phyloP scores from a whole-genome alignment of 2,329 filamentous ascomycete genomes.

The Cytospora leucostoma region DNA sequence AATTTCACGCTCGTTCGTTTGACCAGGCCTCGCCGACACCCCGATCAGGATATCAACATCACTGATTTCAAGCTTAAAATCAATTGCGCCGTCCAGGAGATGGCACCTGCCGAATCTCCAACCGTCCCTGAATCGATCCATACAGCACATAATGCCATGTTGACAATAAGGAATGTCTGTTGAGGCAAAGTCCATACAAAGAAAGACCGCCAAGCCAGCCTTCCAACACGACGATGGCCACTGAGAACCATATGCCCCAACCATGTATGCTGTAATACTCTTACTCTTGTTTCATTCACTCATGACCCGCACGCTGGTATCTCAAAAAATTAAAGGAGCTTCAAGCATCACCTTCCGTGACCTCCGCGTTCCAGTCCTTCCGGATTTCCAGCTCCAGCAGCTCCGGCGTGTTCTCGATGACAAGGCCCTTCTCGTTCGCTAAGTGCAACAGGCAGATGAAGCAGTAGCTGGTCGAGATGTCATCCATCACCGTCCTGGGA shows the following conservation, averaged over 20 bases:
- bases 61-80: background rate
- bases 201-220: background rate
- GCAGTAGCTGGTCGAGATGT: constrained; percentile 91
- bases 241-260: background rate
- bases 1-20: background rate
- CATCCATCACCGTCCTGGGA: constrained; percentile 79
- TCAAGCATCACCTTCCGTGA: constrained; percentile 42
- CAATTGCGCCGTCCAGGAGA: background rate
- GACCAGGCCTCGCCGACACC: background rate
- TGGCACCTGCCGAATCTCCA: background rate
- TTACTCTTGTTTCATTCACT: background rate
- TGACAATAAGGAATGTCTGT: background rate
- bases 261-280: background rate
- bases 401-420: constrained; percentile 66
- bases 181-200: background rate
- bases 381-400: constrained; percentile 62
- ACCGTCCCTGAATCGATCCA: background rate
- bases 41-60: background rate
- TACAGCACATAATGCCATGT: background rate
- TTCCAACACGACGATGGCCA: background rate
- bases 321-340: background rate
- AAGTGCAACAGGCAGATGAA: constrained; percentile 92
- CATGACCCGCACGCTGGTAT: constrained; percentile 1
- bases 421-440: constrained; percentile 88
- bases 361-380: constrained; percentile 63